These are phyloP conservation scores for Cladophialophora bantiana DNA, from an alignment of 2,329 filamentous ascomycete genomes.

Conservation along the genomic window DNA sequence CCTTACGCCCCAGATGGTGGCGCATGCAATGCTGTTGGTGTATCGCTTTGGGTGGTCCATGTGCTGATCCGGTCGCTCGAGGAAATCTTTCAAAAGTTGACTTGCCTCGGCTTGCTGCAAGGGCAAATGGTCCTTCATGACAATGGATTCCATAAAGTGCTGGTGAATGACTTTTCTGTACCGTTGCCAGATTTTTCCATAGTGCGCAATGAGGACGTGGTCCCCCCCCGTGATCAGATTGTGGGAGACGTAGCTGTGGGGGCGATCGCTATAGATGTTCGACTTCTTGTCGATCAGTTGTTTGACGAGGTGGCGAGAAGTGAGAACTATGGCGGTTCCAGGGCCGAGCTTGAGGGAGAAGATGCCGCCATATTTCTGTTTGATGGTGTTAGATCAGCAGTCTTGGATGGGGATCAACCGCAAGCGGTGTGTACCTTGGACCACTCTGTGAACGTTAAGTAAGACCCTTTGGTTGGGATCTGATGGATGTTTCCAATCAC, in stretches of 20 bases:
- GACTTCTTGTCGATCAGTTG: conserved; percentile 56
- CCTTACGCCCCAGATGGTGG: conserved; percentile 48
- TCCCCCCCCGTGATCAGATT: conserved; percentile 55
- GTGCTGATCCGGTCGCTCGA: conserved; percentile 50
- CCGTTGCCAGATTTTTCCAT: conserved; percentile 54
- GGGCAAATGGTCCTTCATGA: conserved; percentile 49
- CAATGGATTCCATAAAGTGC: conserved; percentile 54
- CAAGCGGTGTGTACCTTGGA: conserved; percentile 45
- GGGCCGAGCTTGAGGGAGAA: conserved; percentile 54
- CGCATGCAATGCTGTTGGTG: conserved; percentile 57
- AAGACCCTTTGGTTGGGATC: conserved; percentile 46
- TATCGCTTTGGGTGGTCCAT: conserved; percentile 59
- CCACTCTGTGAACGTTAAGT: conserved; percentile 53
- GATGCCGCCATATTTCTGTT: conserved; percentile 52
- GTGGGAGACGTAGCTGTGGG: conserved; percentile 52
- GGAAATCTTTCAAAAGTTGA: conserved; percentile 57
- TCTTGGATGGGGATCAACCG: conserved; percentile 41
- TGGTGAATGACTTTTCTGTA: conserved; percentile 58
- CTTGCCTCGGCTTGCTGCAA: conserved; percentile 58
- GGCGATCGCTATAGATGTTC: conserved; percentile 53
- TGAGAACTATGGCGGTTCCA: conserved; percentile 52
- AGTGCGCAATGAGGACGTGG: conserved; percentile 58
- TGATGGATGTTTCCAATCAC: conserved; percentile 53
- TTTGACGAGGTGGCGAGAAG: conserved; percentile 50
- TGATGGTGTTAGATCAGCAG: conserved; percentile 40